Conservation (phyloP, 176 grass and related monocot genomes). For the Oryza coarctata region DNA sequence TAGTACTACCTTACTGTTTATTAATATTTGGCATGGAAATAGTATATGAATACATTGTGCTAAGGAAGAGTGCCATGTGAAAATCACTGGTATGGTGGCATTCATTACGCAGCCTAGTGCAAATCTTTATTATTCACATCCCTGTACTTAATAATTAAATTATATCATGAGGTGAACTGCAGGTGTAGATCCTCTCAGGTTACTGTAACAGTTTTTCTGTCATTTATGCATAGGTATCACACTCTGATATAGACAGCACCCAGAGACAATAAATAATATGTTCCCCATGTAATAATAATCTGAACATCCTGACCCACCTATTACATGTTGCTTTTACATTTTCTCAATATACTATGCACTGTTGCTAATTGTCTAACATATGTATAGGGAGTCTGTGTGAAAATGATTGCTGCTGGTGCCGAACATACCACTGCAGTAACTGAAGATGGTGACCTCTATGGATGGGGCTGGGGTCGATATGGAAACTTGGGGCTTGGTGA, state of each 20-base stretch:
- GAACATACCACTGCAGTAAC: constrained; percentile 97
- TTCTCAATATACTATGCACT: neutral
- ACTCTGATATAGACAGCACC: constrained; percentile 11
- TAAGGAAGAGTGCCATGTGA: neutral
- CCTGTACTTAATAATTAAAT: neutral
- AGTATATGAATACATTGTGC: neutral
- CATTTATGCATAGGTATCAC: neutral
- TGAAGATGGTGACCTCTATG: constrained; percentile 94
- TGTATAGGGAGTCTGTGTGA: constrained; percentile 76
- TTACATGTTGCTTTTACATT: constrained; percentile 6
- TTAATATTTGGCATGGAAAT: neutral
- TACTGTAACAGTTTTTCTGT: neutral
- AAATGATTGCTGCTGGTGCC: constrained; percentile 97
- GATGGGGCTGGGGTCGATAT: constrained; percentile 99
- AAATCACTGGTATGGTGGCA: neutral
- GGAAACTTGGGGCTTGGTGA: constrained; percentile 98
- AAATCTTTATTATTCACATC: neutral
- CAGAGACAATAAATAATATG: neutral
- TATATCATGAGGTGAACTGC: neutral
- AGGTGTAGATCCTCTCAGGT: neutral
- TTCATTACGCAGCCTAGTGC: neutral
- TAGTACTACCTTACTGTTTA: neutral
- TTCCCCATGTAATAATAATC: constrained; percentile 13
- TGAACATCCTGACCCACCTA: constrained; percentile 2
- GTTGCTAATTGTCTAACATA: constrained; percentile 34